Percentiles rank a stretch among this genome's conserved stretches.
These are phyloP conservation scores for Diophrys sp. DNA, from an alignment of 73 alveolate species.

Conservation along the genomic window DNA sequence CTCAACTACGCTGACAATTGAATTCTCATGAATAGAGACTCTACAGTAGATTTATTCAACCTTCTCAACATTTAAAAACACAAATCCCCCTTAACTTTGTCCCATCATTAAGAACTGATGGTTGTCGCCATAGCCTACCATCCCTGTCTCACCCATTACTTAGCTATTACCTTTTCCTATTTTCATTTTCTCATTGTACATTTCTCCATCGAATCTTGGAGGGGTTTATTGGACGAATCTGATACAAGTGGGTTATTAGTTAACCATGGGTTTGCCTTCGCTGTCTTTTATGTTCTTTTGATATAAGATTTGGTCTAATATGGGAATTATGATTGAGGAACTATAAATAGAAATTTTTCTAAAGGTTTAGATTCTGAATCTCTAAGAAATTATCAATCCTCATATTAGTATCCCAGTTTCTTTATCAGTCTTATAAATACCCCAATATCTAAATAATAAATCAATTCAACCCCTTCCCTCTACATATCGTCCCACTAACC, in stretches of 20 bases:
- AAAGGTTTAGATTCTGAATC: no score
- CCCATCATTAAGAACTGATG: constrained; percentile 38
- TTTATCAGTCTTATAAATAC: constrained; percentile 44
- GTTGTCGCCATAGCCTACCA: not conserved
- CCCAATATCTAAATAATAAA: no score
- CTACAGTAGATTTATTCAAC: constrained; percentile 37
- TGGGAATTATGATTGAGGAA: no score
- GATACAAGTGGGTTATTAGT: constrained; percentile 29
- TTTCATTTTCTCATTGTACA: constrained; percentile 19
- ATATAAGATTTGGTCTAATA: not conserved
- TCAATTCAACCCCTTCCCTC: no score
- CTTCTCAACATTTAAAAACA: constrained; percentile 31
- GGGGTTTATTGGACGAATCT: constrained; percentile 23
- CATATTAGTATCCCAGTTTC: no score
- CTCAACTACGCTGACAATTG: constrained; percentile 17
- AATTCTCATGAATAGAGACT: constrained; percentile 38
- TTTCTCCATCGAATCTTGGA: constrained; percentile 44
- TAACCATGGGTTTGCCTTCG: constrained; percentile 30
- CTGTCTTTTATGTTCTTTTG: constrained; percentile 8
- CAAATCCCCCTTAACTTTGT: constrained; percentile 31
- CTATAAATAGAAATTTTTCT: no score
- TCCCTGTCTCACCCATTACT: no score
- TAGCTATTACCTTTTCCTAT: not conserved
- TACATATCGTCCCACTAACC: constrained; percentile 58
- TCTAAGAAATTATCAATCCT: no score